Evolutionary conservation across 768 basidiomycete species (phyloP), one percentile per base, ranked within the genome.

Genomic region (Hypsizygus marmoreus): DNA sequence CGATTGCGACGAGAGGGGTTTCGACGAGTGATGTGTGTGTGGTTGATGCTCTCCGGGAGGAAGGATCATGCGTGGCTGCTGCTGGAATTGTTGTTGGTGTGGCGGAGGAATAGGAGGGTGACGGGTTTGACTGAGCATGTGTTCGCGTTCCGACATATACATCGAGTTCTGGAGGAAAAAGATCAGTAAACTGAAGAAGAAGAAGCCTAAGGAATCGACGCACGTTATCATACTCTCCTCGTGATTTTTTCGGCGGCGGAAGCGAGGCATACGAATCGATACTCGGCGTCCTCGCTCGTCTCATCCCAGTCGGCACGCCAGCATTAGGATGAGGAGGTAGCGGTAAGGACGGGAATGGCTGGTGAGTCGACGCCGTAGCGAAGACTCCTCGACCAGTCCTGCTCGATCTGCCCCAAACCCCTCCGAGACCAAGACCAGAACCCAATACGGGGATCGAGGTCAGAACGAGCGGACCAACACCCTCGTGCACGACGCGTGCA

Each of bases 241-340:
- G 68, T 0, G 67, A 49, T 24, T 75, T 72, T 60, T 84, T 84
- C 23, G 64, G 31, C 5, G 83, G 81, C 0, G 79, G 80, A 23
- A 74, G 73, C n/a, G n/a, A n/a, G 0, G 59, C 68, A 9, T 68
- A 58, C 14, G 61, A 59, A 12, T 73, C 70, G 47, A 71, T 48
- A 51, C 67, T 68, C 9, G 70, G 68, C 1, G 71, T 69, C 39
- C 71, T 63, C 34, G 62, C 58, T 4, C 67, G 53, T 20, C 65
- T 53, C 6, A 47, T 51, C 11, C 56, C 50, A 7, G 43, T 17
- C 8, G 42, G 28, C 23, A 66, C 56, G 40, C 65, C 62, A 14
- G 67, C 48, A 40, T 56, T 65, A n/a, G 73, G 67, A 17, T 63
- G 68, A 0, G 77, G 71, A 0, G 74, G 74, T 0, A 73, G 70